A percentile compares a stretch with the other conserved stretches of the same genome.
These are phyloP conservation scores for Linum lewisii DNA, from an alignment of 345 rosid genomes.

Conservation along the genomic window DNA sequence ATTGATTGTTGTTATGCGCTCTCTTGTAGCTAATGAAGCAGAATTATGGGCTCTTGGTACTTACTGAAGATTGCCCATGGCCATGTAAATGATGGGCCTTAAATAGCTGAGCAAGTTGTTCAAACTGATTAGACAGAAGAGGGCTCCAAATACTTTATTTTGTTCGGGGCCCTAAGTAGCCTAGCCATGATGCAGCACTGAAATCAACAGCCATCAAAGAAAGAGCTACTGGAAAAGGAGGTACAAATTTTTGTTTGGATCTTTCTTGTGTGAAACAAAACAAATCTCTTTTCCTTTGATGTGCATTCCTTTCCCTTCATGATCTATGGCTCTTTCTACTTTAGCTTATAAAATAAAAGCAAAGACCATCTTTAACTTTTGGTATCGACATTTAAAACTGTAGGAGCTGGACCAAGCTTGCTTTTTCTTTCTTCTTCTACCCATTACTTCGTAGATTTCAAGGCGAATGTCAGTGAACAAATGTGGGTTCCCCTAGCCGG, in stretches of 20 bases:
- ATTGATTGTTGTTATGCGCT: too few relatives aligned
- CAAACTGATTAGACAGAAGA: too few relatives aligned
- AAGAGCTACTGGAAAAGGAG: slow-evolving; percentile 4
- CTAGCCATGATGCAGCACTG: slow-evolving; percentile 14
- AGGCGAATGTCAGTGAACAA: slow-evolving; percentile 32
- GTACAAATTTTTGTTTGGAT: slow-evolving; percentile 6
- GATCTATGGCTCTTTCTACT: slow-evolving; percentile 17
- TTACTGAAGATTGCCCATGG: too few relatives aligned
- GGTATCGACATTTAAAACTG: slow-evolving; percentile 16
- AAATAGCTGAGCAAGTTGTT: too few relatives aligned
- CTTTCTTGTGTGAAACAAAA: slow-evolving; percentile 14
- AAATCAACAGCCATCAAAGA: slow-evolving; percentile 20
- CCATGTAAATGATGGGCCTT: too few relatives aligned
- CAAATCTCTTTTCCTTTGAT: slow-evolving; percentile 9
- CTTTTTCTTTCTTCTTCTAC: too few relatives aligned
- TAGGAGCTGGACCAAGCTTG: slow-evolving; percentile 8
- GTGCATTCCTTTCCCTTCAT: slow-evolving; percentile 13
- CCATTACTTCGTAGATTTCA: too few relatives aligned
- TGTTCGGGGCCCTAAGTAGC: neutral
- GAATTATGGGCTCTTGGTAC: too few relatives aligned
- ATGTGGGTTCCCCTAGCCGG: slow-evolving; percentile 11
- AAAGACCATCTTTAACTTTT: slow-evolving; percentile 39
- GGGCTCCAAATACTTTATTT: too few relatives aligned
- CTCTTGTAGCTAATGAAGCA: too few relatives aligned
- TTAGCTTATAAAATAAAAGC: slow-evolving; percentile 18